Percentiles rank a stretch among this genome's conserved stretches.
Evolutionary conservation across 2,329 filamentous ascomycete species (phyloP).

Genomic region (Boeremia lycopersici): DNA sequence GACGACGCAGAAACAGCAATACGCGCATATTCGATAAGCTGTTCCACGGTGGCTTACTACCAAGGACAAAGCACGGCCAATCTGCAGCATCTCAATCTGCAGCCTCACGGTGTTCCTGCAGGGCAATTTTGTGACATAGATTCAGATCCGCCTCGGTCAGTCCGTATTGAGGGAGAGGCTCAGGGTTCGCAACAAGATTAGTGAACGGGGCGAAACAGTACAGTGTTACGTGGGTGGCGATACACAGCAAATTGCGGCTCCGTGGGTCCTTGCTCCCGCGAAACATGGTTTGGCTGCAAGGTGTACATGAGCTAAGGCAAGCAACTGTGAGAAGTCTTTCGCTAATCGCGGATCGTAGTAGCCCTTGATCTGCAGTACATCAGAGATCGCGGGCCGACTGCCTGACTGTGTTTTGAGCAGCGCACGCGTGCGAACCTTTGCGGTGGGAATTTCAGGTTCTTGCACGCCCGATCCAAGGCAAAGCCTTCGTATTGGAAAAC

Average conservation of each 20-base stretch:
- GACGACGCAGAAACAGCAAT: not conserved
- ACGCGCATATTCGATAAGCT: not conserved
- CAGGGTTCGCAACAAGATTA: not conserved
- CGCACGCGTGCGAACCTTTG: not conserved
- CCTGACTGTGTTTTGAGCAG: not conserved
- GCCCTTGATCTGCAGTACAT: not conserved
- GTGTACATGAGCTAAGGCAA: not conserved
- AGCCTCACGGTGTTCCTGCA: constrained; percentile 1
- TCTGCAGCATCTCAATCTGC: not conserved
- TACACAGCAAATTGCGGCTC: constrained; percentile 10
- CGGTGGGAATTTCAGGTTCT: not conserved
- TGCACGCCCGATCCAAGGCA: constrained; percentile 5
- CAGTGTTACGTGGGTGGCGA: constrained; percentile 11
- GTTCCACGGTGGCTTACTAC: constrained; percentile 2
- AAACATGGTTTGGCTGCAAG: constrained; percentile 8
- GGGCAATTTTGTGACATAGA: not conserved
- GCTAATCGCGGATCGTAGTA: constrained; percentile 8
- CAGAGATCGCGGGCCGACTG: not conserved
- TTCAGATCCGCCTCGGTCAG: not conserved
- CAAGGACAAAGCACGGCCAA: not conserved
- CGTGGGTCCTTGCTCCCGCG: constrained; percentile 6
- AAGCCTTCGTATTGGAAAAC: constrained; percentile 5
- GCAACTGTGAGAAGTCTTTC: constrained; percentile 2
- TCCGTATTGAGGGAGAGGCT: not conserved
- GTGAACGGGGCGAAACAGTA: constrained; percentile 3